Percentiles rank a stretch among this genome's conserved stretches.
Evolutionary conservation across 306 rosid genomes (phyloP).

Genomic region (Myrica gale): DNA sequence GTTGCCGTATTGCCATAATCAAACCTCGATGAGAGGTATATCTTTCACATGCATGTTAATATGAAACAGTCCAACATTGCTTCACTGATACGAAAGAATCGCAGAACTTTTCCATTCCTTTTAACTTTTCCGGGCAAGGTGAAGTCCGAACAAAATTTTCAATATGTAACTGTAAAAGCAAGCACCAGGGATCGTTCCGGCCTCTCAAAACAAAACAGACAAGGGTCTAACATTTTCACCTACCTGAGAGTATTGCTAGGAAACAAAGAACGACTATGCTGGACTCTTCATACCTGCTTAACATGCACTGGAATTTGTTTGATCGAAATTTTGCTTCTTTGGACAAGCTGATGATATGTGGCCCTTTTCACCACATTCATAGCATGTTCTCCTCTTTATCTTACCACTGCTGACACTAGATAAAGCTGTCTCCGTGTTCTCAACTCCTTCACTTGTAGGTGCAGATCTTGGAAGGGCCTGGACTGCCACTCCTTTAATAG

Average conservation of each 20-base stretch:
- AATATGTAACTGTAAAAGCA: background rate
- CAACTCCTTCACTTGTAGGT: conserved; percentile 12
- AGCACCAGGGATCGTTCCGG: background rate
- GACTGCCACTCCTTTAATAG: conserved; percentile 46
- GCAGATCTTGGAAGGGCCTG: conserved; percentile 16
- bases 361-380: conserved; percentile 88
- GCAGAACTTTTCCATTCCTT: background rate
- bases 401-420: conserved; percentile 48
- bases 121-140: background rate
- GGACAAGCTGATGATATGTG: conserved; percentile 71
- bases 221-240: background rate
- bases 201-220: background rate
- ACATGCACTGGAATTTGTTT: conserved; percentile 26
- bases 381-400: conserved; percentile 77
- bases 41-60: background rate
- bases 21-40: background rate
- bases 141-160: background rate
- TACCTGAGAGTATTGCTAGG: background rate
- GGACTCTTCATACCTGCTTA: conserved; percentile 21
- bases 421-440: conserved; percentile 28
- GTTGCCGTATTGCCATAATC: background rate
- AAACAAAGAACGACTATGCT: conserved; percentile 7
- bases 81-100: background rate
- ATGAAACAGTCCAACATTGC: background rate
- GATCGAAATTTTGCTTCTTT: conserved; percentile 41